Percentiles rank a stretch among this genome's conserved stretches.
Evolutionary conservation across 75 land plant species (phyloP).

Genomic region (Adiantum capillusveneris): DNA sequence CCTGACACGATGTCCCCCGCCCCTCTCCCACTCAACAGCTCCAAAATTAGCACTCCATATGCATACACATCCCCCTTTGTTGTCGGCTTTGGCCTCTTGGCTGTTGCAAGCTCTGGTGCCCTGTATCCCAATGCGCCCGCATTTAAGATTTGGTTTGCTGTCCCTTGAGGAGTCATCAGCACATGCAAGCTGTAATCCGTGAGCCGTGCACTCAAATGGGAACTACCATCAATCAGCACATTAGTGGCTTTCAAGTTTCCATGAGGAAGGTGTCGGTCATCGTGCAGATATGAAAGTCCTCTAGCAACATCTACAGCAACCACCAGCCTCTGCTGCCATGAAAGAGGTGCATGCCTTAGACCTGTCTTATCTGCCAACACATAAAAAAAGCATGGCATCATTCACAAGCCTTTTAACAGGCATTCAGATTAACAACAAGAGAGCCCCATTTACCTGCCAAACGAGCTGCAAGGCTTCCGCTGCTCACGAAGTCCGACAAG

Average conservation of each 20-base stretch:
- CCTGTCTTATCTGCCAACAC: no score
- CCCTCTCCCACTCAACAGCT: conserved; percentile 75
- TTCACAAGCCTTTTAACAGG: no score
- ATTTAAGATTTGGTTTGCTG: conserved; percentile 73
- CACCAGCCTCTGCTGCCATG: conserved; percentile 77
- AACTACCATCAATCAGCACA: conserved; percentile 35
- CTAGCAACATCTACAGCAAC: conserved; percentile 81
- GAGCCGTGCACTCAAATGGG: conserved; percentile 33
- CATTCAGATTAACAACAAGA: no score
- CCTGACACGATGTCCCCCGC: conserved; percentile 97
- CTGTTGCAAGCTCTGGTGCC: conserved; percentile 65
- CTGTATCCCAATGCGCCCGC: conserved; percentile 87
- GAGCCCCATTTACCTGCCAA: background rate
- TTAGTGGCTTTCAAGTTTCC: conserved; percentile 96
- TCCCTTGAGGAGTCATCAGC: conserved; percentile 5
- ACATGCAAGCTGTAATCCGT: conserved; percentile 82
- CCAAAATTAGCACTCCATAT: conserved; percentile 88
- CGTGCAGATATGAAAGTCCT: conserved; percentile 67
- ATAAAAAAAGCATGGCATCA: no score
- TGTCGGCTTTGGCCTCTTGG: conserved; percentile 41
- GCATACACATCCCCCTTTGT: conserved; percentile 86
- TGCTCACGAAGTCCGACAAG: conserved; percentile 42
- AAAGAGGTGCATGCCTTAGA: conserved; percentile 5
- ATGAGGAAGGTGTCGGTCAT: conserved; percentile 67
- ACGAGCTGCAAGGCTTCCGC: conserved; percentile 1